phyloP scores from a whole-genome alignment of 2,329 filamentous ascomycete species.

The Colletotrichum sp. region DNA sequence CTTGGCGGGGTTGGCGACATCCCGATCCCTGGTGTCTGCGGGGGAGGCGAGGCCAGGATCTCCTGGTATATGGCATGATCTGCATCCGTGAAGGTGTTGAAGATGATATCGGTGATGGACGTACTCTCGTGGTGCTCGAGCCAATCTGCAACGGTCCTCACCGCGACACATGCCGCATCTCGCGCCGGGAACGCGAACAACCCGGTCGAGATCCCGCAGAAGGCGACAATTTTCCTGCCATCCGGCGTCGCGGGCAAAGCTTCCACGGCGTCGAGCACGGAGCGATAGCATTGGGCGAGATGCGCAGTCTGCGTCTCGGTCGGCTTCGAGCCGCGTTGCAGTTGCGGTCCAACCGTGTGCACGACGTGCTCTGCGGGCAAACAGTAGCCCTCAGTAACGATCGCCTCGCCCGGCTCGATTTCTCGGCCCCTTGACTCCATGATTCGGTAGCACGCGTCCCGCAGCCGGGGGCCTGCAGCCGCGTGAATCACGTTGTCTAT shows the following conservation, averaged over 20 bases:
- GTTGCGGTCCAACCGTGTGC: conserved; percentile 38
- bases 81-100: conserved; percentile 34
- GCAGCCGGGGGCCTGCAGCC: conserved; percentile 32
- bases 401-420: conserved; percentile 29
- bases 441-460: conserved; percentile 31
- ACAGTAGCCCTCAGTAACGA: conserved; percentile 30
- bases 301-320: conserved; percentile 21
- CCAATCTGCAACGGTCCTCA: conserved; percentile 27
- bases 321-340: conserved; percentile 26
- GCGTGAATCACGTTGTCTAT: conserved; percentile 41
- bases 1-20: neutral
- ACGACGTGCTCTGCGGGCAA: conserved; percentile 32
- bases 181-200: conserved; percentile 35
- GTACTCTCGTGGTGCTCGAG: conserved; percentile 26
- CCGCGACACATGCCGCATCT: conserved; percentile 31
- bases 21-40: neutral
- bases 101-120: conserved; percentile 33
- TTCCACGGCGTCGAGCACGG: conserved; percentile 32
- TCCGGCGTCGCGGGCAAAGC: conserved; percentile 24
- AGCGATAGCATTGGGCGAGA: conserved; percentile 32
- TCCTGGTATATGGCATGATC: conserved; percentile 24
- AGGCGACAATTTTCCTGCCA: conserved; percentile 30
- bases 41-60: neutral
- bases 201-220: conserved; percentile 39
- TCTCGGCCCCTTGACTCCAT: conserved; percentile 27